These are phyloP conservation scores for Trapa incisa DNA, from an alignment of 345 rosid genomes.

Conservation along the genomic window DNA sequence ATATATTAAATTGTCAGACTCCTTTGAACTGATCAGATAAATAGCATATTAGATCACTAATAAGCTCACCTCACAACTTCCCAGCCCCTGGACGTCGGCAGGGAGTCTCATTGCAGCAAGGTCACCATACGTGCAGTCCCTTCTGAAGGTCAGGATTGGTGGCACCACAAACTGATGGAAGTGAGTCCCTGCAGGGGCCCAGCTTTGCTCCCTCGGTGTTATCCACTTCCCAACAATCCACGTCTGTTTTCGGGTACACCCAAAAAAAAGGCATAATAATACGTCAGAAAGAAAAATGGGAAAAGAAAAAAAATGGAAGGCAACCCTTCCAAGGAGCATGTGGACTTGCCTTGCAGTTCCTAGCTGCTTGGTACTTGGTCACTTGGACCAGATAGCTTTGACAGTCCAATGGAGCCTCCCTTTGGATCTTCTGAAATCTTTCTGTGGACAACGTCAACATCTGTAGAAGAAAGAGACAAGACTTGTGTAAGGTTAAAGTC, in stretches of 20 bases:
- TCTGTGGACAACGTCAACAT: conserved; percentile 82
- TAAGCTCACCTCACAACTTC: conserved; percentile 65
- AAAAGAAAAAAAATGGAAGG: too few relatives aligned
- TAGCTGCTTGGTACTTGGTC: conserved; percentile 83
- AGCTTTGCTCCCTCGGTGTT: conserved; percentile 73
- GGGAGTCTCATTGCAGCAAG: conserved; percentile 99
- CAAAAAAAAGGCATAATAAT: neutral
- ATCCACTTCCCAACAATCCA: conserved; percentile 99
- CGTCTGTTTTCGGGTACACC: conserved; percentile 25
- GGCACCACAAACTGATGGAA: conserved; percentile 99
- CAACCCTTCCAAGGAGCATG: too few relatives aligned
- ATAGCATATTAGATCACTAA: neutral
- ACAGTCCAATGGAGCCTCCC: conserved; percentile 67
- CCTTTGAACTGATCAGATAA: neutral
- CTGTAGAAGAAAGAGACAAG: conserved; percentile 20
- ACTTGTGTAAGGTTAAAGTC: neutral
- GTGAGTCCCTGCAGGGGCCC: conserved; percentile 91
- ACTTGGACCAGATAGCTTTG: conserved; percentile 86
- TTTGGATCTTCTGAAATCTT: conserved; percentile 75
- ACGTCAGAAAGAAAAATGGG: neutral
- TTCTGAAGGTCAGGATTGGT: conserved; percentile 58
- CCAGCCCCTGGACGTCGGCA: conserved; percentile 75
- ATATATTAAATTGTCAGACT: neutral
- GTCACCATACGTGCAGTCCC: conserved; percentile 81
- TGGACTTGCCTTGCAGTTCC: conserved; percentile 56